phyloP scores from a whole-genome alignment of 441 rosid genomes.

The Francoa sonchifolia region DNA sequence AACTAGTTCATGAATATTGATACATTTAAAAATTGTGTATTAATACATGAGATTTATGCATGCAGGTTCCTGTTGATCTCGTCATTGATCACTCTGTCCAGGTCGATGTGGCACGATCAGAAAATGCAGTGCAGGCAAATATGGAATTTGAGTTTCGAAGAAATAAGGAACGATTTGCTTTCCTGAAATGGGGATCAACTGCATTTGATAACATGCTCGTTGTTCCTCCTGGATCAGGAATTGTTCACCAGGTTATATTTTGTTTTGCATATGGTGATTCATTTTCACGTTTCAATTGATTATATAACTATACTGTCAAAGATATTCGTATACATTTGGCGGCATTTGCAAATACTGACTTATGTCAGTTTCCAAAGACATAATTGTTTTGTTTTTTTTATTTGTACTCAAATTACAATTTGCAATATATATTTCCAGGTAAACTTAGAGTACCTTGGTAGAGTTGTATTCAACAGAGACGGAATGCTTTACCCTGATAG shows the following conservation, averaged over 20 bases:
- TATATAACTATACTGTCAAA: neutral
- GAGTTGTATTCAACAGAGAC: conserved; percentile 51
- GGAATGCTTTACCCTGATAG: conserved; percentile 60
- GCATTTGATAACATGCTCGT: conserved; percentile 68
- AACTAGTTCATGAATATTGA: neutral
- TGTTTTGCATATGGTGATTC: neutral
- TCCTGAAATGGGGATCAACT: conserved; percentile 67
- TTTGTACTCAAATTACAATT: conserved; percentile 4
- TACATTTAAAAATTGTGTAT: neutral
- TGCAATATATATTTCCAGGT: conserved; percentile 27
- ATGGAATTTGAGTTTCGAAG: conserved; percentile 62
- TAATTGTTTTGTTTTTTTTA: neutral
- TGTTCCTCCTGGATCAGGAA: too few relatives aligned
- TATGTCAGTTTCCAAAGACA: neutral
- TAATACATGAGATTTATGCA: neutral
- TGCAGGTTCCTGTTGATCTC: conserved; percentile 72
- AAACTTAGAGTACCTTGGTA: conserved; percentile 52
- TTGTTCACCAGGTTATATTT: conserved; percentile 54
- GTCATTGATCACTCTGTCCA: conserved; percentile 70
- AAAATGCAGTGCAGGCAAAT: conserved; percentile 63
- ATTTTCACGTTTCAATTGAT: neutral
- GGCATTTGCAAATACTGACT: neutral
- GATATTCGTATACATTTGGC: neutral
- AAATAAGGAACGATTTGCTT: conserved; percentile 59
- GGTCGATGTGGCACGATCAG: conserved; percentile 63